Base-by-base conservation (phyloP, 2,329 filamentous ascomycete genomes). In the Capronia epimyces region DNA sequence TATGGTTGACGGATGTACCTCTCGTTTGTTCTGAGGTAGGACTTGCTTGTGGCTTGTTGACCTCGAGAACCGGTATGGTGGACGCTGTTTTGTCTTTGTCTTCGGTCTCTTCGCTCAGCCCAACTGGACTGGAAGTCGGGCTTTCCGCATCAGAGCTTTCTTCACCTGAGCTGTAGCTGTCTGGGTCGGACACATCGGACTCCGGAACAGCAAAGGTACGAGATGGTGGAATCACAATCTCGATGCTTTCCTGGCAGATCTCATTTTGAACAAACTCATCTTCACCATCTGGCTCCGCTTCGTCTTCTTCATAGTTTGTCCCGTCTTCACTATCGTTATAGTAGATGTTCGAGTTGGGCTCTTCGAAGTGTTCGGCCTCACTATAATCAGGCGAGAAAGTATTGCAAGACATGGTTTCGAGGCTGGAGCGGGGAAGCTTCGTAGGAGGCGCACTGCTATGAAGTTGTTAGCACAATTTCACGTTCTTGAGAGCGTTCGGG, bases 371-470 rank as follows among this genome's bases (percentile, higher is more conserved):
- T 27, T 59, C 45, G 4, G 57, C 57, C 10, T 64, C 63, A 40
- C 67, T 67, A 22, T 72, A 68, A 21, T 68, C 67, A 13, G 70
- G 68, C 43, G 62, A 63, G 50, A 71, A 73, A 10, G 65, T 70
- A 49, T 72, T 72, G 20, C 58, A 64, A 32, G 18, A 39, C 24
- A 44, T 15, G 22, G 36, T 27, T 24, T 12, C 18, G 21, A 20
- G 22, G 9, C 31, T 2, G 9, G 36, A 31, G n/a, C 21, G 13
- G 21, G 32, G 12, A 16, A 21, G 12, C 7, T 15, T 22, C 4
- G 21, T 7, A 13, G 20, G 16, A 13, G 13, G 15, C 7, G 25
- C 31, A 46, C 44, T 51, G 24, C 13, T 9, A 6, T n/a, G 24
- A 27, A 13, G 27, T 37, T 8, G 27, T 36, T 8, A 42, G 34